These are phyloP conservation scores for Brassica carinata DNA, from an alignment of 345 rosid species.

Conservation along the genomic window DNA sequence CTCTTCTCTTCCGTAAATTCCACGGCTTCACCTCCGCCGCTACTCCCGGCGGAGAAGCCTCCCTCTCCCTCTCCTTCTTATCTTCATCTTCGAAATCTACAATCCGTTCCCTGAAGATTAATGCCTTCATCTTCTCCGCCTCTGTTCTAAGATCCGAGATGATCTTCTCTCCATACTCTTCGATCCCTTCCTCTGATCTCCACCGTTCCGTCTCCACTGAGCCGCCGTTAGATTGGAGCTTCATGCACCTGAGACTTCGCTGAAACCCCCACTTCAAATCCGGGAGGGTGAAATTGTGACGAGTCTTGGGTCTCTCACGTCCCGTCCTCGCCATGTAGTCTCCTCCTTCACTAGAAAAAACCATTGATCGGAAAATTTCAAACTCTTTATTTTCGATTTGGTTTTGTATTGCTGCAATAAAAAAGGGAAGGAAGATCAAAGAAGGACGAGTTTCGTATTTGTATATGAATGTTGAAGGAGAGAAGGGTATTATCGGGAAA, in stretches of 20 bases:
- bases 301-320: conserved; percentile 54
- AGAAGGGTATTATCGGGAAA: neutral
- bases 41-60: conserved; percentile 35
- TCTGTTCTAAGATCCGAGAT: neutral
- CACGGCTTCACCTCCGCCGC: conserved; percentile 58
- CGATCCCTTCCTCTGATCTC: conserved; percentile 38
- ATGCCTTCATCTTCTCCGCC: conserved; percentile 43
- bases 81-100: conserved; percentile 8
- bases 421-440: neutral
- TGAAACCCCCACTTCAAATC: conserved; percentile 58
- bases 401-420: neutral
- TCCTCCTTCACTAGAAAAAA: conserved; percentile 33
- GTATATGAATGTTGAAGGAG: neutral
- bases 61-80: conserved; percentile 21
- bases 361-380: conserved; percentile 40
- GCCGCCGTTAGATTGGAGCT: conserved; percentile 26
- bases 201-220: neutral
- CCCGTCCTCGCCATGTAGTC: conserved; percentile 42
- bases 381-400: neutral
- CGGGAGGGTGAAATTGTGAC: conserved; percentile 58
- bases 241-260: conserved; percentile 50
- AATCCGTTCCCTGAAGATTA: conserved; percentile 5
- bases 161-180: neutral
- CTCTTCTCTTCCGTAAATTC: conserved; percentile 80
- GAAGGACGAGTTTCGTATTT: neutral